These are phyloP conservation scores for Xylaria sp. DNA, from an alignment of 2,329 filamentous ascomycete species.

Conservation along the genomic window DNA sequence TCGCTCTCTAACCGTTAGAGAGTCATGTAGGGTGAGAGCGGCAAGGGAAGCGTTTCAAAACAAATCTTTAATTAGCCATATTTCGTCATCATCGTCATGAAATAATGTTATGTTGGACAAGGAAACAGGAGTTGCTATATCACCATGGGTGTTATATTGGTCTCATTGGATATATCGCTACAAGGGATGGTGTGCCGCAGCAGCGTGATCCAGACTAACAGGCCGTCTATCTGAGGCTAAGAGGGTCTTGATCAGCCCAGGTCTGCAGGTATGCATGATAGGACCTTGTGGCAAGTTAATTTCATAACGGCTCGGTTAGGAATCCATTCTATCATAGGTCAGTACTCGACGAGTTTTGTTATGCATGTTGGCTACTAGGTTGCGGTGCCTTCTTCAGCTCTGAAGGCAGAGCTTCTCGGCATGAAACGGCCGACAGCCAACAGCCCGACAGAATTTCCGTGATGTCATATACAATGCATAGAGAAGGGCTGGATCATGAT, in stretches of 20 bases:
- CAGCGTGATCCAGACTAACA: neutral
- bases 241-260: neutral
- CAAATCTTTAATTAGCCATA: conserved; percentile 5
- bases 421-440: conserved; percentile 1
- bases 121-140: neutral
- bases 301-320: neutral
- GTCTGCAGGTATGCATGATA: neutral
- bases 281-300: neutral
- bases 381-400: neutral
- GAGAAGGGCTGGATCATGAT: neutral
- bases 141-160: neutral
- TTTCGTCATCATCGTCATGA: neutral
- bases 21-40: conserved; percentile 2
- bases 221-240: neutral
- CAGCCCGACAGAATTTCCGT: neutral
- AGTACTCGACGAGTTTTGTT: neutral
- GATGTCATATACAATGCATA: neutral
- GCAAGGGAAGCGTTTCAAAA: neutral
- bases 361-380: neutral
- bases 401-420: neutral
- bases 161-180: neutral
- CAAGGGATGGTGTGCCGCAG: neutral
- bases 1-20: neutral
- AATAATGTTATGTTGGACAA: neutral
- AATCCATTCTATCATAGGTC: neutral